Conservation (phyloP, 768 basidiomycete species). For the Naganishia antarctica region DNA sequence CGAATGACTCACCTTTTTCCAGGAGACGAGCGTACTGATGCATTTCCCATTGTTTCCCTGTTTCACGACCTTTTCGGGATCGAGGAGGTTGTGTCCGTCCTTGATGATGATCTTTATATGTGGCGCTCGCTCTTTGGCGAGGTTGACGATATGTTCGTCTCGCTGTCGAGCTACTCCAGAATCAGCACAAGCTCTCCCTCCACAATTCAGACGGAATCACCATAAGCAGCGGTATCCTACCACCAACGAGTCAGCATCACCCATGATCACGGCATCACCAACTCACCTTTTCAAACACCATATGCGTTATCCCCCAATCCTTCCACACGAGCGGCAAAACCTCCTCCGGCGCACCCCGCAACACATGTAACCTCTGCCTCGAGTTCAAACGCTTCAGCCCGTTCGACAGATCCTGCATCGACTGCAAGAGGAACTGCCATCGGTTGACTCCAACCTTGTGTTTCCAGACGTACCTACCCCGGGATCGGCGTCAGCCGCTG, state of each 20-base stretch:
- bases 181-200: not conserved
- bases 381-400: constrained; percentile 42
- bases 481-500: not conserved
- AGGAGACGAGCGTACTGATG: constrained; percentile 46
- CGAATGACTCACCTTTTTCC: constrained; percentile 40
- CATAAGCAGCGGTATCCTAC: constrained; percentile 25
- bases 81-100: constrained; percentile 49
- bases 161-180: constrained; percentile 25
- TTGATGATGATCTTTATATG: constrained; percentile 42
- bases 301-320: constrained; percentile 50
- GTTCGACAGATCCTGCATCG: constrained; percentile 42
- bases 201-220: not conserved
- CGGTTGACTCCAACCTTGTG: constrained; percentile 49
- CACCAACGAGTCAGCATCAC: no score
- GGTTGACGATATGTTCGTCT: constrained; percentile 39
- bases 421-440: constrained; percentile 42
- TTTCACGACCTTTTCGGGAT: constrained; percentile 44
- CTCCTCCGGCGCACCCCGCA: constrained; percentile 45
- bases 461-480: constrained; percentile 39
- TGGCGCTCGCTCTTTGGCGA: constrained; percentile 29
- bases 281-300: constrained; percentile 46
- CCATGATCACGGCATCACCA: no score
- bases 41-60: constrained; percentile 41
- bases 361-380: constrained; percentile 44
- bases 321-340: constrained; percentile 44